A percentile compares a stretch with the other conserved stretches of the same genome.
Evolutionary conservation across 1,284 basidiomycete genomes (phyloP).

Genomic region (Mycena sp.): DNA sequence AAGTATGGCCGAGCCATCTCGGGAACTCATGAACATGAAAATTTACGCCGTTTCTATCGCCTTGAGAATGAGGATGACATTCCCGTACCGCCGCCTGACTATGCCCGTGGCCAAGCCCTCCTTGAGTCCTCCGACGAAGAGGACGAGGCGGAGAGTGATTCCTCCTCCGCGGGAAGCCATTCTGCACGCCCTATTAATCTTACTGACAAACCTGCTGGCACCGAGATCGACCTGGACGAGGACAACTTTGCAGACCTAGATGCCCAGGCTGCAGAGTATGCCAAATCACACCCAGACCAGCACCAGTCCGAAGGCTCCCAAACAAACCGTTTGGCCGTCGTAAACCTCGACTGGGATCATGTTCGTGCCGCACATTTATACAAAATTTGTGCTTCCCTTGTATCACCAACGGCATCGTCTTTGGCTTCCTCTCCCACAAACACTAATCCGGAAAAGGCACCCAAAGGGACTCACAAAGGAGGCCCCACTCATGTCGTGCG

Average conservation of each 20-base stretch:
- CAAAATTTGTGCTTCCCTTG: conserved; percentile 92
- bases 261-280: conserved; percentile 74
- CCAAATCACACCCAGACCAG: conserved; percentile 54
- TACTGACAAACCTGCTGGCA: conserved; percentile 53
- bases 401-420: conserved; percentile 66
- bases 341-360: conserved; percentile 99
- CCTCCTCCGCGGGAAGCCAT: conserved; percentile 60
- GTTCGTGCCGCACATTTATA: conserved; percentile 91
- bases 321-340: conserved; percentile 87
- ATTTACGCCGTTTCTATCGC: conserved; percentile 86
- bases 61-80: conserved; percentile 59
- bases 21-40: conserved; percentile 75
- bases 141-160: conserved; percentile 54
- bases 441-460: too few species aligned
- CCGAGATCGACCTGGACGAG: conserved; percentile 86
- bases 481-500: conserved; percentile 45
- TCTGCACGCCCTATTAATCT: conserved; percentile 51
- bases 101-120: conserved; percentile 89
- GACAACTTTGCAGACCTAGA: conserved; percentile 75
- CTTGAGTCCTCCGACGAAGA: conserved; percentile 92
- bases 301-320: conserved; percentile 50
- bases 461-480: conserved; percentile 20
- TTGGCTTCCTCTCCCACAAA: conserved; percentile 39
- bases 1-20: conserved; percentile 90
- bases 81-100: conserved; percentile 67